Base-by-base conservation (phyloP, 441 rosid genomes). In the Erodium trifolium region DNA sequence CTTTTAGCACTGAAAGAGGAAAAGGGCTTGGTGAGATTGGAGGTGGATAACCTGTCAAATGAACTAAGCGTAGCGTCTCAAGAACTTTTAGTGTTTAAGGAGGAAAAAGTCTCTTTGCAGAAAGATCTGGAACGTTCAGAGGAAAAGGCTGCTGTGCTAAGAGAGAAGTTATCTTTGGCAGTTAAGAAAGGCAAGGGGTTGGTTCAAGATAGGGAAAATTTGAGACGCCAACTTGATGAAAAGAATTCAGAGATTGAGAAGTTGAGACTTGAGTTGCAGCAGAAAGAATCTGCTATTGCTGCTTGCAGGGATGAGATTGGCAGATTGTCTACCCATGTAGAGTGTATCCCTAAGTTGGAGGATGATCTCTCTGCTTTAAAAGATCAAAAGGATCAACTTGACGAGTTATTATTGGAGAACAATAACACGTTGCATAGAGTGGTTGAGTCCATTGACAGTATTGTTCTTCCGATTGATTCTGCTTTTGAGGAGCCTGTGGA, bases 101-200 rank as follows among this genome's bases (percentile, higher is more conserved):
- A 62, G 65, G 43, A 66, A 37, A 66, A 66, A 8, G 63, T 10
- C 12, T 59, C 78, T 70, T 75, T 88, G 80, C 88, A 79, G 75
- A 82, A 82, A 49, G 87, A 84, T 80, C 92, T 91, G 67, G 91
- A 82, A 66, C 86, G 88, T 45, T 85, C 92, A 65, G 96, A 91
- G 81, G 97, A 89, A 79, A 93, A 88, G 84, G 84, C 88, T 75
- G 74, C 86, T 76, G 72, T 89, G 70, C 76, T 91, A 41, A 84
- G 88, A 73, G 97, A 93, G 77, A 93, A 93, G 77, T 84, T 93
- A 72, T 84, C 98, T 68, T 79, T 87, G 91, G 97, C 98, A 67
- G 88, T 93, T 75, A 93, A 90, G 87, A 93, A 93, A 82, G 98
- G 98, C 43, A 93, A 93, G 87, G 98, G 96, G 51, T 77, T 93